Percentiles rank a stretch among this genome's conserved stretches.
Conservation (phyloP, 1,139 yeast species). For the Debaryomyces subglobosus region DNA sequence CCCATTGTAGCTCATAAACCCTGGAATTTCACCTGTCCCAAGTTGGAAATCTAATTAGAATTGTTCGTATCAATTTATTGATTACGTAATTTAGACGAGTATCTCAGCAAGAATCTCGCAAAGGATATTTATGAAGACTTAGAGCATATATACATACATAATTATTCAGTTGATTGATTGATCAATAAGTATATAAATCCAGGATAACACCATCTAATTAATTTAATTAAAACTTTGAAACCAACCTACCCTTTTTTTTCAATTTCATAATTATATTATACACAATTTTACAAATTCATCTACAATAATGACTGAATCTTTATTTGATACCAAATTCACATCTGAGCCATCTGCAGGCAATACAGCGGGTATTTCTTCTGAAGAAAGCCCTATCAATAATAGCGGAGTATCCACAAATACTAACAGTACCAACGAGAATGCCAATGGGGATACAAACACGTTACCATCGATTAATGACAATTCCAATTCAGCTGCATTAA, state of each 20-base stretch:
- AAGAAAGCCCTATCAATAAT: slow-evolving; percentile 1
- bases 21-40: background rate
- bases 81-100: background rate
- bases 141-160: background rate
- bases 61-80: background rate
- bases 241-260: slow-evolving; percentile 6
- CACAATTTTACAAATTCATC: slow-evolving; percentile 4
- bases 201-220: background rate
- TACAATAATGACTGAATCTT: slow-evolving; percentile 41
- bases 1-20: background rate
- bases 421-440: background rate
- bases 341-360: slow-evolving; percentile 21
- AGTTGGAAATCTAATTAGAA: background rate
- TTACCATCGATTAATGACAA: slow-evolving; percentile 36
- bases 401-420: slow-evolving; percentile 4
- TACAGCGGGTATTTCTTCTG: slow-evolving; percentile 8
- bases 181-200: background rate
- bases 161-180: slow-evolving; percentile 5
- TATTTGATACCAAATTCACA: slow-evolving; percentile 43
- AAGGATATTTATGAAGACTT: slow-evolving; percentile 2
- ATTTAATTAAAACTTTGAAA: background rate
- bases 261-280: slow-evolving; percentile 3
- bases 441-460: slow-evolving; percentile 5
- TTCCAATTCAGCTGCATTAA: slow-evolving; percentile 40
- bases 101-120: slow-evolving; percentile 2